Conservation (phyloP, 352 stramenopile species). For the Thalassiosira livingstoniorum region DNA sequence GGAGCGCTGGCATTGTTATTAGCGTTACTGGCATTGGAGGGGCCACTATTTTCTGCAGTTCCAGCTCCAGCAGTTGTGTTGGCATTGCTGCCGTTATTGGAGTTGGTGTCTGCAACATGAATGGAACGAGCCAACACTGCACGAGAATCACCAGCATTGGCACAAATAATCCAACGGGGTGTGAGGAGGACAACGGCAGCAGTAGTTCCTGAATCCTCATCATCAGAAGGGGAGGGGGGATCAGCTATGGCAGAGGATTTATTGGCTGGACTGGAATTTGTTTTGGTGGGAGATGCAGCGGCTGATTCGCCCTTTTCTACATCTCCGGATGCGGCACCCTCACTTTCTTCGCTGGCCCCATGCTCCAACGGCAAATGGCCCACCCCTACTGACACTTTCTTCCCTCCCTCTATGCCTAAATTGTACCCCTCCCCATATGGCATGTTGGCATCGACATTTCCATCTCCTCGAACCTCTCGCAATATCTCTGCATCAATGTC, state of each 20-base stretch:
- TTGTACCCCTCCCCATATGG: constrained; percentile 40
- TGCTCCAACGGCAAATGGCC: constrained; percentile 21
- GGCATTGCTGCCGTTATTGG: no score
- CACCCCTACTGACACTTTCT: neutral
- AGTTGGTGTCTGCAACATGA: no score
- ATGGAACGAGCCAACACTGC: constrained; percentile 75
- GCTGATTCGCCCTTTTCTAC: neutral
- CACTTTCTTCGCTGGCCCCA: neutral
- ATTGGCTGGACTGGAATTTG: neutral
- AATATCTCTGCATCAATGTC: constrained; percentile 55
- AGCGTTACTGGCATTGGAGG: no score
- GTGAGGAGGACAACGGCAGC: constrained; percentile 86
- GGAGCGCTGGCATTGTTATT: constrained; percentile 89
- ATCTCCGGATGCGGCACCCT: neutral
- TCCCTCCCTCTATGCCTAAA: neutral
- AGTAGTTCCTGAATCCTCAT: constrained; percentile 86
- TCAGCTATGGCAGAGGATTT: constrained; percentile 12
- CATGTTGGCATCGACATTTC: constrained; percentile 37
- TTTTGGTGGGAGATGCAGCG: neutral
- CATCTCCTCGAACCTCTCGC: constrained; percentile 23
- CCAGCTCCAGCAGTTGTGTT: no score
- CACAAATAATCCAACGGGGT: constrained; percentile 86
- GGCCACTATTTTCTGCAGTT: no score
- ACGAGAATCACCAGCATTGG: constrained; percentile 90
- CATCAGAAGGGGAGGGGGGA: constrained; percentile 4